A percentile compares a stretch with the other conserved stretches of the same genome.
phyloP scores from a whole-genome alignment of 345 rosid species.

The Ceriops tagal region DNA sequence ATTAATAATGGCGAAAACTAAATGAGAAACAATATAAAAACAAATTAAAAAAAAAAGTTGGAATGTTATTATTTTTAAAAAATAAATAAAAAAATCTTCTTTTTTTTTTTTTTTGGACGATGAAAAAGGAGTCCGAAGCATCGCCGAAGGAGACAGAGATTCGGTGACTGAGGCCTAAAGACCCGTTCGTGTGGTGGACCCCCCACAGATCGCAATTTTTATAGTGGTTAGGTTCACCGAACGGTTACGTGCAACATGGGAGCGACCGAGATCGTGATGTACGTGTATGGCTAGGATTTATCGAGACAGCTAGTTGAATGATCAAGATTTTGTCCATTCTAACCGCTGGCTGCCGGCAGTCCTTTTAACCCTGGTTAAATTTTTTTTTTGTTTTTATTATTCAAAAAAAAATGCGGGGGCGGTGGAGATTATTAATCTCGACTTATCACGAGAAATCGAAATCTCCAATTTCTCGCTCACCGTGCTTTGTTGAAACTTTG shows the following conservation, averaged over 20 bases:
- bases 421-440: background rate
- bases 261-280: background rate
- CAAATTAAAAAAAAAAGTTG: too few species aligned
- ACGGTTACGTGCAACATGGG: conserved; percentile 21
- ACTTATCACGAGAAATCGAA: conserved; percentile 16
- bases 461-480: background rate
- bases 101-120: too few species aligned
- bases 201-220: conserved; percentile 1
- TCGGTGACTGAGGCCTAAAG: conserved; percentile 42
- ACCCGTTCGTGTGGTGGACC: conserved; percentile 66
- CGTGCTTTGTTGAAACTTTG: background rate
- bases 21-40: too few species aligned
- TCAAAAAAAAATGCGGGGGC: background rate
- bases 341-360: conserved; percentile 11
- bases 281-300: too few species aligned
- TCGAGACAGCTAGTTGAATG: background rate
- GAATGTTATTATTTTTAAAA: too few species aligned
- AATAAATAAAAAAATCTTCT: too few species aligned
- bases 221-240: too few species aligned
- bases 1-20: too few species aligned
- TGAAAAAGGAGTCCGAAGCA: too few species aligned
- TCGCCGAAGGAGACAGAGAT: conserved; percentile 54
- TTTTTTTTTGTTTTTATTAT: background rate
- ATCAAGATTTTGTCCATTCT: conserved; percentile 23
- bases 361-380: too few species aligned